Evolutionary conservation across 148 eudicot genomes (phyloP).

Genomic region (Rhododendron simsii): DNA sequence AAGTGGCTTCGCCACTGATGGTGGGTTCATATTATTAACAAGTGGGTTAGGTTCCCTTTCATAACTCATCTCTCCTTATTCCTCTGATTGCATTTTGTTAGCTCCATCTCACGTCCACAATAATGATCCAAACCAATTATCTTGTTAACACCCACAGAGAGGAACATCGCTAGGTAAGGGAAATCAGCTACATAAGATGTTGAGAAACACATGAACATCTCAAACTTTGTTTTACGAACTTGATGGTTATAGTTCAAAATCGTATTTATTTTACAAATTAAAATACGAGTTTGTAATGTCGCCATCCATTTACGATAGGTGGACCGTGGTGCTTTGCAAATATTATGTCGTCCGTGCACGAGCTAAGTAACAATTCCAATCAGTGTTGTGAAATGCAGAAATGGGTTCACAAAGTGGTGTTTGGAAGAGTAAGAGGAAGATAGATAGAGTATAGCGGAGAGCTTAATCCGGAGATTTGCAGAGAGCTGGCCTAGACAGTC

Average conservation of each 20-base stretch:
- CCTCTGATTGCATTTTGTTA: neutral
- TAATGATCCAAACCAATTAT: neutral
- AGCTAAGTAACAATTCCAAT: neutral
- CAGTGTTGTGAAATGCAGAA: neutral
- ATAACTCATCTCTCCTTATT: neutral
- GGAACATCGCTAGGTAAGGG: neutral
- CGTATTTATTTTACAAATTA: neutral
- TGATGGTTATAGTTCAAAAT: neutral
- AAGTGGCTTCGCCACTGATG: too few relatives aligned
- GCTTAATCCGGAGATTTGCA: neutral
- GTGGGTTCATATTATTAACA: neutral
- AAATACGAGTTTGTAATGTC: neutral
- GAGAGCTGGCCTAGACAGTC: neutral
- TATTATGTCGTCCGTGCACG: neutral
- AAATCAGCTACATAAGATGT: neutral
- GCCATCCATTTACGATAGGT: neutral
- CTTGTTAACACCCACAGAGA: neutral
- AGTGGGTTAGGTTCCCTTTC: neutral
- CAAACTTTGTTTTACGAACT: neutral
- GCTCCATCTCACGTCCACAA: neutral
- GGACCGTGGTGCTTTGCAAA: neutral
- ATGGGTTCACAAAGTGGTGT: neutral
- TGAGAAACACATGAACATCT: neutral
- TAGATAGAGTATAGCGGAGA: neutral
- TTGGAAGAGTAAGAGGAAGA: neutral